These are phyloP conservation scores for Podaxis sp. DNA, from an alignment of 768 basidiomycete species.

Conservation along the genomic window DNA sequence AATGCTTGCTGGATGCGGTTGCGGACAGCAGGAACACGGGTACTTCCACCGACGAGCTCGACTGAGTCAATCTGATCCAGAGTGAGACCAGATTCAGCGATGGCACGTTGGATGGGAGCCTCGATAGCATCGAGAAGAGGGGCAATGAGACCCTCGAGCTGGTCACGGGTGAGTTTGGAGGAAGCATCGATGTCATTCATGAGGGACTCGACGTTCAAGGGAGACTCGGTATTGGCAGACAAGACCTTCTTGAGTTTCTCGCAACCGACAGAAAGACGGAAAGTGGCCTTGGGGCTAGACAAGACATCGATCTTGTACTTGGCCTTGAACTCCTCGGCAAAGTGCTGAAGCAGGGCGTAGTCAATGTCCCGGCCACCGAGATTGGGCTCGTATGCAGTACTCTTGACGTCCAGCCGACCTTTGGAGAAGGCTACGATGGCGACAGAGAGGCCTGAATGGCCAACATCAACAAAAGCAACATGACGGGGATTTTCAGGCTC, in stretches of 20 bases:
- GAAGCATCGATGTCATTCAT: conserved; percentile 94
- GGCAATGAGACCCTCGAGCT: conserved; percentile 76
- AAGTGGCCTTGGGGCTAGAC: conserved; percentile 86
- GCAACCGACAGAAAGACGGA: conserved; percentile 86
- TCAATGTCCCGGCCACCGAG: conserved; percentile 98
- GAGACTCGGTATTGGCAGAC: conserved; percentile 88
- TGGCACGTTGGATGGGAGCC: conserved; percentile 72
- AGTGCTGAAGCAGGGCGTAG: conserved; percentile 85
- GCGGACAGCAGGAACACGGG: conserved; percentile 92
- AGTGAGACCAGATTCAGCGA: conserved; percentile 77
- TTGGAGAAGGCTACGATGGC: conserved; percentile 92
- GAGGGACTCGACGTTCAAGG: conserved; percentile 92
- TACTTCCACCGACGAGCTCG: conserved; percentile 92
- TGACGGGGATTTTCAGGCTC: conserved; percentile 77
- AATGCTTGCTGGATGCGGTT: conserved; percentile 82
- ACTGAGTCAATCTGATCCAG: conserved; percentile 86
- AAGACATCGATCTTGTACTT: conserved; percentile 99
- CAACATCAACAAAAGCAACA: conserved; percentile 94
- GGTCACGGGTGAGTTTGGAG: conserved; percentile 80
- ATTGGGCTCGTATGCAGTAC: conserved; percentile 88
- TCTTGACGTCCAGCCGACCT: conserved; percentile 85
- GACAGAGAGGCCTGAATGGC: conserved; percentile 88
- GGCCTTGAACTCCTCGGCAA: conserved; percentile 87
- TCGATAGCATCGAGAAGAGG: conserved; percentile 77
- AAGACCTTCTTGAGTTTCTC: conserved; percentile 97